phyloP scores from a whole-genome alignment of 2,329 filamentous ascomycete genomes.

The Trichoderma breve region DNA sequence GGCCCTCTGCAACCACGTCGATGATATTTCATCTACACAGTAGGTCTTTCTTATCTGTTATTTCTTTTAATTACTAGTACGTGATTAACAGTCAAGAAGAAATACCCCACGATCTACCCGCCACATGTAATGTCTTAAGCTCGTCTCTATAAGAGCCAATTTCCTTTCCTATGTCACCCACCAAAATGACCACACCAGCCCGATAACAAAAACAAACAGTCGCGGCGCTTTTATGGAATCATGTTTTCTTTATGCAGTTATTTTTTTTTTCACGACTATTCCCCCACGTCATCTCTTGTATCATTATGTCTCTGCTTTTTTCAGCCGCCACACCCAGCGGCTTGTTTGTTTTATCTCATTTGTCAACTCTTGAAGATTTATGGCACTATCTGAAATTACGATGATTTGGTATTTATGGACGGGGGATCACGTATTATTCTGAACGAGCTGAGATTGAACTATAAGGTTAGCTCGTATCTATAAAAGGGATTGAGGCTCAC shows the following conservation, averaged over 20 bases:
- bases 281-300: constrained; percentile 32
- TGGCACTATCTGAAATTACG: background rate
- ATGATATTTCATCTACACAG: constrained; percentile 60
- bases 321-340: background rate
- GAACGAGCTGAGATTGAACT: background rate
- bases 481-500: background rate
- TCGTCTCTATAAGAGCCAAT: background rate
- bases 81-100: constrained; percentile 24
- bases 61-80: background rate
- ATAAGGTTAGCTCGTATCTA: background rate
- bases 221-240: constrained; percentile 13
- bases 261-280: background rate
- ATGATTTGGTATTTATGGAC: background rate
- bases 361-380: background rate
- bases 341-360: background rate
- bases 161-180: constrained; percentile 23
- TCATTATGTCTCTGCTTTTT: constrained; percentile 32
- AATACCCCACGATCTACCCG: constrained; percentile 50
- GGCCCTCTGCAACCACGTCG: constrained; percentile 87
- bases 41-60: constrained; percentile 37
- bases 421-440: background rate
- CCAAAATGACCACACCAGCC: background rate
- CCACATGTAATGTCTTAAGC: constrained; percentile 31
- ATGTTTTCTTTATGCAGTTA: background rate
- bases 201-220: background rate